phyloP scores from a whole-genome alignment of 805 yeast species.

The Yarrowia sp. region DNA sequence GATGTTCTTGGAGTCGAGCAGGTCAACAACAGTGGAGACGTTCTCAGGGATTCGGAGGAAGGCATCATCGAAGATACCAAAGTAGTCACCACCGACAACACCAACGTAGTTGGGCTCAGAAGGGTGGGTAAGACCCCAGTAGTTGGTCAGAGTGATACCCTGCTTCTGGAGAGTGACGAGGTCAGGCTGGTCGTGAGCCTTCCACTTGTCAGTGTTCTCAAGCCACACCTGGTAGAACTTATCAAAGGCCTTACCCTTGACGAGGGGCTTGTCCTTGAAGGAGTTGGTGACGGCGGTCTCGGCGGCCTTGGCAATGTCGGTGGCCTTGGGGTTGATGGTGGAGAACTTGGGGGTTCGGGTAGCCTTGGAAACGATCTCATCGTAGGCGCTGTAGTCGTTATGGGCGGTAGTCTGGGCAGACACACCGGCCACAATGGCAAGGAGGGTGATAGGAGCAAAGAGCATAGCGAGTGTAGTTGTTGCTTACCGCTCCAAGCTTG shows the following conservation, averaged over 20 bases:
- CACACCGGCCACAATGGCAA: constrained; percentile 5
- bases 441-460: constrained; percentile 7
- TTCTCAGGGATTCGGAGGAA: constrained; percentile 8
- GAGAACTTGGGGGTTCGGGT: constrained; percentile 8
- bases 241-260: constrained; percentile 10
- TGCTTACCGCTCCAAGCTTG: not conserved
- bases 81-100: constrained; percentile 11
- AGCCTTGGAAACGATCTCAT: constrained; percentile 1
- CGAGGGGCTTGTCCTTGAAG: constrained; percentile 13
- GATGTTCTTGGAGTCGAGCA: constrained; percentile 14
- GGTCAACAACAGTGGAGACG: constrained; percentile 3
- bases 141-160: constrained; percentile 9
- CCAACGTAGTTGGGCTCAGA: constrained; percentile 17
- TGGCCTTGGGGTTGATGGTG: not conserved
- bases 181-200: not conserved
- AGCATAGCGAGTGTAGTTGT: constrained; percentile 12
- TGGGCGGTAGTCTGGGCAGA: constrained; percentile 11
- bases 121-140: constrained; percentile 19
- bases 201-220: constrained; percentile 12
- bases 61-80: constrained; percentile 5
- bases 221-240: constrained; percentile 18
- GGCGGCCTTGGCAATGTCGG: constrained; percentile 13
- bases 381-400: constrained; percentile 6
- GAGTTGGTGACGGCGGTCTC: not conserved
- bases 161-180: constrained; percentile 1